Percentiles rank a stretch among this genome's conserved stretches.
Evolutionary conservation across 495 filamentous ascomycete genomes (phyloP).

Genomic region (Elasticomyces elasticus): DNA sequence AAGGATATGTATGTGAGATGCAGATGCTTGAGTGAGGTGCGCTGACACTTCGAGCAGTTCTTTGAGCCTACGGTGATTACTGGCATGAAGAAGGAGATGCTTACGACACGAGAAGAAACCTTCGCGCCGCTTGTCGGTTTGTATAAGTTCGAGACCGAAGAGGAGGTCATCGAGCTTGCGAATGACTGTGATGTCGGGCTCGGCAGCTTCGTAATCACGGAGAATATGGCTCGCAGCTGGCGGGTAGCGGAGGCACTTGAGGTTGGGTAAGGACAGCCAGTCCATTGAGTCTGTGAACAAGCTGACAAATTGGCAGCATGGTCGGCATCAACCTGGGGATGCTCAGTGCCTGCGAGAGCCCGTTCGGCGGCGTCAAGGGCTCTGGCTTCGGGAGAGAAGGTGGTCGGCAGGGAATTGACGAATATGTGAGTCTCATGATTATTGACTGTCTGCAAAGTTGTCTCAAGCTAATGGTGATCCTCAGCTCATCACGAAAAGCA

Average conservation of each 20-base stretch:
- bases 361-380: slow-evolving; percentile 23
- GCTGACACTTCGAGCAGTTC: slow-evolving; percentile 37
- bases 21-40: neutral
- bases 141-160: slow-evolving; percentile 73
- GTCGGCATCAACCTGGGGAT: slow-evolving; percentile 19
- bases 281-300: neutral
- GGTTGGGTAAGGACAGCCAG: slow-evolving; percentile 1
- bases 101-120: slow-evolving; percentile 68
- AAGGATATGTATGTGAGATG: slow-evolving; percentile 32
- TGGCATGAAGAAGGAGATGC: slow-evolving; percentile 73
- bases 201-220: slow-evolving; percentile 14
- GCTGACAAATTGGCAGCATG: slow-evolving; percentile 9
- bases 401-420: slow-evolving; percentile 14
- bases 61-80: slow-evolving; percentile 73
- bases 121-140: slow-evolving; percentile 79
- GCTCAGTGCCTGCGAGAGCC: slow-evolving; percentile 18
- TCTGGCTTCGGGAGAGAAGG: slow-evolving; percentile 23
- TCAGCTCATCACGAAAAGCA: slow-evolving; percentile 21
- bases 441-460: too few species aligned
- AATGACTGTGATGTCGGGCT: slow-evolving; percentile 28
- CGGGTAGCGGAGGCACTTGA: slow-evolving; percentile 16
- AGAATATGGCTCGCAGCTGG: slow-evolving; percentile 15
- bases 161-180: slow-evolving; percentile 63
- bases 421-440: too few species aligned
- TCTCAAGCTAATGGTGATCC: too few species aligned